Evolutionary conservation across 805 yeast genomes (phyloP).

Genomic region (Starmera dryadoides): DNA sequence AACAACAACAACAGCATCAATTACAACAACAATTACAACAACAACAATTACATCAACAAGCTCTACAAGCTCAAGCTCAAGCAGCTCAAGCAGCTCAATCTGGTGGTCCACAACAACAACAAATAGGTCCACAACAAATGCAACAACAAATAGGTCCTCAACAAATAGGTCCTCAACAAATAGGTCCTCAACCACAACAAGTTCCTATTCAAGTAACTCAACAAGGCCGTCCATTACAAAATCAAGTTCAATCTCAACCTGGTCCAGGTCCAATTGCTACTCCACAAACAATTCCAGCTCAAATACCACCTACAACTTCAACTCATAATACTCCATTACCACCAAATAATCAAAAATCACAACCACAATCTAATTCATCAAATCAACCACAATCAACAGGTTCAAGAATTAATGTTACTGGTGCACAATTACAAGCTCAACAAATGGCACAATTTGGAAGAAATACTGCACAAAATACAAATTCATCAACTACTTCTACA

Average conservation of each 20-base stretch:
- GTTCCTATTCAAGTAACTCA: neutral
- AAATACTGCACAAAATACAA: neutral
- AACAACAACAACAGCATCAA: slow-evolving; percentile 1
- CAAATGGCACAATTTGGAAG: neutral
- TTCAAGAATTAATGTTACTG: neutral
- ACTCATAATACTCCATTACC: neutral
- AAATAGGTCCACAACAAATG: slow-evolving; percentile 7
- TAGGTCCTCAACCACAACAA: slow-evolving; percentile 2
- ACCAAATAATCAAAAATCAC: neutral
- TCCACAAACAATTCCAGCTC: neutral
- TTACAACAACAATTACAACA: slow-evolving; percentile 4
- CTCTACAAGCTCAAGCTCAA: slow-evolving; percentile 15
- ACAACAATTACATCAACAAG: slow-evolving; percentile 4
- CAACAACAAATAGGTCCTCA: slow-evolving; percentile 10
- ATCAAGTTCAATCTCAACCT: too few relatives aligned
- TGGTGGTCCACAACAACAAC: slow-evolving; percentile 4
- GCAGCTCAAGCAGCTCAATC: slow-evolving; percentile 10
- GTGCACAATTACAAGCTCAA: neutral
- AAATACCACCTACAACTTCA: neutral
- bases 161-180: neutral
- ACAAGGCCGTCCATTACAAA: neutral
- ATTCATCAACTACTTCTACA: neutral
- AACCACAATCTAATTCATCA: neutral
- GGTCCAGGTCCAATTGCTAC: neutral
- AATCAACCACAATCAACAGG: too few relatives aligned